Conservation (phyloP, 306 rosid genomes). For the Potentilla sterilis region DNA sequence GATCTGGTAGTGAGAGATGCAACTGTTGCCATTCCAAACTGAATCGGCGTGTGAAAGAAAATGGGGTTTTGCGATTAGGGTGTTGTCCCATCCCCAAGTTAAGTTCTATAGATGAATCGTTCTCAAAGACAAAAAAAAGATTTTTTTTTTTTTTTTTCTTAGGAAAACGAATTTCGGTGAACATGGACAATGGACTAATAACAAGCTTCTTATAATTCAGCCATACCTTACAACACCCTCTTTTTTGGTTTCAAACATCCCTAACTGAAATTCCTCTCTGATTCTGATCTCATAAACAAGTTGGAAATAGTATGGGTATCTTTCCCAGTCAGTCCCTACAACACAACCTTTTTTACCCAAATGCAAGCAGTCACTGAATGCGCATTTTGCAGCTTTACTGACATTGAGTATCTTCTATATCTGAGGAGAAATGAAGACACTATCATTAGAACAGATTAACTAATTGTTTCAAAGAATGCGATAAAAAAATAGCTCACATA, state of each 20-base stretch:
- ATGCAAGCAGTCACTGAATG: constrained; percentile 87
- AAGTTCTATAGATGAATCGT: no score
- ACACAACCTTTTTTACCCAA: constrained; percentile 89
- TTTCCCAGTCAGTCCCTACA: constrained; percentile 81
- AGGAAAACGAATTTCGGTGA: no score
- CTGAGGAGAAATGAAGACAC: constrained; percentile 38
- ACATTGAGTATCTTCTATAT: constrained; percentile 50
- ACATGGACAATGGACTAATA: background rate
- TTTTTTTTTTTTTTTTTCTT: no score
- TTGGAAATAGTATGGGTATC: constrained; percentile 86
- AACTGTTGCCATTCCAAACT: no score
- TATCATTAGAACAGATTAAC: constrained; percentile 9
- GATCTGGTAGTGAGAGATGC: no score
- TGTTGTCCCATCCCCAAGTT: no score
- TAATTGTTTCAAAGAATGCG: background rate
- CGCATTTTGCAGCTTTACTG: constrained; percentile 47
- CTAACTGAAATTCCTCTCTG: constrained; percentile 85
- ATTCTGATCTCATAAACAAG: constrained; percentile 84
- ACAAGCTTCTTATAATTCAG: background rate
- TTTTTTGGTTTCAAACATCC: constrained; percentile 93
- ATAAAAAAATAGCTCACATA: background rate
- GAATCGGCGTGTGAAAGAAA: no score
- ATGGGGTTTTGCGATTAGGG: no score
- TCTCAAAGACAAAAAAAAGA: no score
- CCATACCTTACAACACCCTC: constrained; percentile 89